phyloP scores from a whole-genome alignment of 2,329 filamentous ascomycete species.

The Curvularia spicifera region DNA sequence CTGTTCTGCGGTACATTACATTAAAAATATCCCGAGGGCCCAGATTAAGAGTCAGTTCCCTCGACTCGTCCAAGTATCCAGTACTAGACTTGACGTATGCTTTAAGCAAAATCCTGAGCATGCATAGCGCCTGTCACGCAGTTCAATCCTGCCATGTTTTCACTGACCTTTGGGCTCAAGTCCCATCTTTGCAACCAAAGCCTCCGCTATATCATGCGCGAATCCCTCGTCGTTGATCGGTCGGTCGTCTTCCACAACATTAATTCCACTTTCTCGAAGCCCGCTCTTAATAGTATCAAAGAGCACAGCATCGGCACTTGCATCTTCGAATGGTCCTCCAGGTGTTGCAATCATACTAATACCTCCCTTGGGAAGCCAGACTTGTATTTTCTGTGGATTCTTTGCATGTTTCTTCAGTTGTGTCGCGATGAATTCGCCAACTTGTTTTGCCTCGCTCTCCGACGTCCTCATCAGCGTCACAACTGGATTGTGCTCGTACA shows the following conservation, averaged over 20 bases:
- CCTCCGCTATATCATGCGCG: conserved; percentile 57
- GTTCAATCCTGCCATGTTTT: neutral
- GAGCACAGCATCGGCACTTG: conserved; percentile 56
- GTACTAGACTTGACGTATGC: neutral
- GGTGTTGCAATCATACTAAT: conserved; percentile 66
- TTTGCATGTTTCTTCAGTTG: conserved; percentile 57
- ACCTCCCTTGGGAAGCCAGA: conserved; percentile 67
- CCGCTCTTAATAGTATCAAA: conserved; percentile 58
- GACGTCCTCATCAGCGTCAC: conserved; percentile 72
- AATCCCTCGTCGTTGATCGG: conserved; percentile 64
- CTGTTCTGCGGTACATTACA: neutral
- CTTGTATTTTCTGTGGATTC: conserved; percentile 55
- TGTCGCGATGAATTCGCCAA: conserved; percentile 63
- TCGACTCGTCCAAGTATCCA: conserved; percentile 1
- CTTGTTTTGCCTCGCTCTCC: conserved; percentile 60
- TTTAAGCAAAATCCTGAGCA: neutral
- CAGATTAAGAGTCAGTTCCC: neutral
- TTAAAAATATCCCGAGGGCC: neutral
- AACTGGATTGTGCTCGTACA: conserved; percentile 70
- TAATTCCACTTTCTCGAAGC: conserved; percentile 58
- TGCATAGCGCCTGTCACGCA: neutral
- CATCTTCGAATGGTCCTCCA: conserved; percentile 61
- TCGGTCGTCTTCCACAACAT: conserved; percentile 57
- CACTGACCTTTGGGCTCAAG: conserved; percentile 6
- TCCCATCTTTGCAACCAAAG: conserved; percentile 41